Percentiles rank a stretch among this genome's conserved stretches.
Conservation (phyloP, 1,284 basidiomycete species). For the Fomitopsis pinicola region DNA sequence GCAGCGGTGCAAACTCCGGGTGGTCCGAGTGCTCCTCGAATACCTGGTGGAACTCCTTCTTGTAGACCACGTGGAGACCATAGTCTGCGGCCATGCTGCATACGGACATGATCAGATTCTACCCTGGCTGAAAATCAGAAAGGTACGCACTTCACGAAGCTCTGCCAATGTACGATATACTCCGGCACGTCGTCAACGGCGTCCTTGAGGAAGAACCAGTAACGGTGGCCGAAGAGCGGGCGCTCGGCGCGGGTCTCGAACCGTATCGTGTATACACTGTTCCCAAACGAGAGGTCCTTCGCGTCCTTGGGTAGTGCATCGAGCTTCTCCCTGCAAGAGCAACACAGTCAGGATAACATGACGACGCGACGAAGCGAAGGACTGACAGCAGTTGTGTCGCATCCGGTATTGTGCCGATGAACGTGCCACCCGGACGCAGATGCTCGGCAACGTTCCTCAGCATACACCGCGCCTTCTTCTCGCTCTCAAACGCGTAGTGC, state of each 20-base stretch:
- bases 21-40: conserved; percentile 75
- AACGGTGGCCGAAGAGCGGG: conserved; percentile 84
- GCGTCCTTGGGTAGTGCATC: conserved; percentile 57
- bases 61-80: conserved; percentile 72
- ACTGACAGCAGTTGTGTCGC: conserved; percentile 76
- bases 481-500: conserved; percentile 97
- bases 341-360: conserved; percentile 7
- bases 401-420: conserved; percentile 94
- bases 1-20: conserved; percentile 72
- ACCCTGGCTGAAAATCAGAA: not conserved
- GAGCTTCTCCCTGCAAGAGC: conserved; percentile 54
- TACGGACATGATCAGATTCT: not conserved
- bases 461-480: conserved; percentile 87
- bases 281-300: conserved; percentile 80
- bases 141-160: conserved; percentile 74
- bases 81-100: conserved; percentile 82
- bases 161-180: conserved; percentile 93
- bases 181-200: conserved; percentile 98
- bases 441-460: conserved; percentile 85
- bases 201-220: conserved; percentile 91
- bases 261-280: conserved; percentile 83
- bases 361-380: not conserved
- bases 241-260: conserved; percentile 70
- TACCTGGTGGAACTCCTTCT: conserved; percentile 86
- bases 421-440: conserved; percentile 81